phyloP scores from a whole-genome alignment of 2,329 filamentous ascomycete genomes.

The Lasiodiplodia citricola region DNA sequence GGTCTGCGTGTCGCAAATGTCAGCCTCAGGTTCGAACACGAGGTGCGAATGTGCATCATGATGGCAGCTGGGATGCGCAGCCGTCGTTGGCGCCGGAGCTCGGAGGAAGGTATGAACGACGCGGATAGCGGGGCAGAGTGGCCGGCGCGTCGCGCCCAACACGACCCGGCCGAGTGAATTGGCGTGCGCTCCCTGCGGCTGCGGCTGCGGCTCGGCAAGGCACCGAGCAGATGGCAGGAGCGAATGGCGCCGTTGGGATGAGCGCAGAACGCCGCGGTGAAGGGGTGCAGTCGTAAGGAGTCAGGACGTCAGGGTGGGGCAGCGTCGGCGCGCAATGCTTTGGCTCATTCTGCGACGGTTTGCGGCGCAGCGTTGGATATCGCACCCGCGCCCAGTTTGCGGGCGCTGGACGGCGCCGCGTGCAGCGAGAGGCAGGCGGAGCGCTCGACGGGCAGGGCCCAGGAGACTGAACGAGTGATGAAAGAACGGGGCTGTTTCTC shows the following conservation, averaged over 20 bases:
- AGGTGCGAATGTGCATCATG: background rate
- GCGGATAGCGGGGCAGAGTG: conserved; percentile 24
- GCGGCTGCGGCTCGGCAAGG: conserved; percentile 30
- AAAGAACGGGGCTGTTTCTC: conserved; percentile 25
- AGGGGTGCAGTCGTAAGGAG: conserved; percentile 37
- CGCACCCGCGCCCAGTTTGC: conserved; percentile 2
- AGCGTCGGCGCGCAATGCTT: conserved; percentile 18
- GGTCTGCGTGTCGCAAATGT: conserved; percentile 17
- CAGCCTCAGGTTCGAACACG: background rate
- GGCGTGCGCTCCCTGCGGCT: conserved; percentile 30
- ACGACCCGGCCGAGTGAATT: conserved; percentile 30
- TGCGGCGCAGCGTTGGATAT: conserved; percentile 13
- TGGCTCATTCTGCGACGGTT: conserved; percentile 10
- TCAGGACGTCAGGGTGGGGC: conserved; percentile 27
- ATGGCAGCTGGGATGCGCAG: conserved; percentile 11
- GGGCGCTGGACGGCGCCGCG: conserved; percentile 5
- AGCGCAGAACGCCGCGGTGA: conserved; percentile 29
- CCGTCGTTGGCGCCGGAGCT: conserved; percentile 18
- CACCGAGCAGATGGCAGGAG: conserved; percentile 6
- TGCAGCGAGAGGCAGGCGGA: conserved; percentile 14
- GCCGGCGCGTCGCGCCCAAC: conserved; percentile 18
- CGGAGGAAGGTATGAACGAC: conserved; percentile 25
- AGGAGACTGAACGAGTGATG: conserved; percentile 27
- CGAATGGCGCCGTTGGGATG: conserved; percentile 21
- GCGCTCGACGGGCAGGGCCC: conserved; percentile 16